Evolutionary conservation across 1,284 basidiomycete species (phyloP).

Genomic region (Rhodotorula glutinis): DNA sequence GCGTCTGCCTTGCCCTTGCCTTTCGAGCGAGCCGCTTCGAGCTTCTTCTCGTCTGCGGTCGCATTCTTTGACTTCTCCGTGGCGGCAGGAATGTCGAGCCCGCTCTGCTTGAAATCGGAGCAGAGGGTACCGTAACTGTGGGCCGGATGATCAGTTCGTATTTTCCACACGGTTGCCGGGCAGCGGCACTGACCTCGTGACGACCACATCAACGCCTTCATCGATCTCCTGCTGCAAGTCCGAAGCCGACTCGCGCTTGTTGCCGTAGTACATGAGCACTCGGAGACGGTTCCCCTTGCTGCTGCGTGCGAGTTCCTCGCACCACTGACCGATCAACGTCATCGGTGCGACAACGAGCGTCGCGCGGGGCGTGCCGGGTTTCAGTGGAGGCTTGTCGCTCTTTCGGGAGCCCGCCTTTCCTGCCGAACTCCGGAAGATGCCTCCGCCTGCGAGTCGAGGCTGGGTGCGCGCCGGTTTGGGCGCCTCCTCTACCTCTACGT

Average conservation of each 20-base stretch:
- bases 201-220: constrained; percentile 64
- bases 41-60: constrained; percentile 3
- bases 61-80: constrained; percentile 2
- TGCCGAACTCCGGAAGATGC: constrained; percentile 21
- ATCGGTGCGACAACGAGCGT: constrained; percentile 93
- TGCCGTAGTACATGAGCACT: constrained; percentile 79
- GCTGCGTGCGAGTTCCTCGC: constrained; percentile 69
- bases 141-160: neutral
- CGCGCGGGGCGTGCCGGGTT: constrained; percentile 52
- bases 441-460: constrained; percentile 4
- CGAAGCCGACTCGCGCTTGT: constrained; percentile 63
- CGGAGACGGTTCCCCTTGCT: constrained; percentile 61
- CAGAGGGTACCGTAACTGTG: constrained; percentile 35
- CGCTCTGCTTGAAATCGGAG: constrained; percentile 35
- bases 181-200: constrained; percentile 76
- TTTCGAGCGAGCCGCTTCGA: neutral
- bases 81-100: constrained; percentile 12
- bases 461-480: neutral
- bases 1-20: constrained; percentile 23
- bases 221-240: constrained; percentile 62
- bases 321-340: constrained; percentile 86
- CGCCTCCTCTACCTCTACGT: neutral
- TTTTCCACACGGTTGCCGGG: no score
- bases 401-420: neutral
- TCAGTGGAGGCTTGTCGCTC: constrained; percentile 21